Percentiles rank a stretch among this genome's conserved stretches.
Conservation (phyloP, 2,329 filamentous ascomycete species). For the Teratosphaeria zuluensis region DNA sequence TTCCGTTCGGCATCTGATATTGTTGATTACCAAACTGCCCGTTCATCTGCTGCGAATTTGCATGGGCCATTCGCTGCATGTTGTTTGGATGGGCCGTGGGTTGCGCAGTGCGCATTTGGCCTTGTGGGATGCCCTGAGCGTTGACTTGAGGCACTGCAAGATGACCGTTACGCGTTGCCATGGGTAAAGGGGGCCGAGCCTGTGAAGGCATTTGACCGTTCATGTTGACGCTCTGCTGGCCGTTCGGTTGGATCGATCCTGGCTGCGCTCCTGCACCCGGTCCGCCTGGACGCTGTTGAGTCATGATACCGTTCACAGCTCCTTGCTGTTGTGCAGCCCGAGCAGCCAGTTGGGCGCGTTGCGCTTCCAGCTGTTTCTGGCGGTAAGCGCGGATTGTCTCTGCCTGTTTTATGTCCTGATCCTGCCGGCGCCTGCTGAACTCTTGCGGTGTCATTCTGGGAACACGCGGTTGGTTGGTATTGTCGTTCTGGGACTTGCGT, state of each 20-base stretch:
- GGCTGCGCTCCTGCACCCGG: constrained; percentile 14
- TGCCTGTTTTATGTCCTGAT: constrained; percentile 63
- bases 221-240: constrained; percentile 26
- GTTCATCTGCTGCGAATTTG: constrained; percentile 14
- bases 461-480: constrained; percentile 10
- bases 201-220: constrained; percentile 31
- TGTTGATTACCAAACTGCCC: constrained; percentile 20
- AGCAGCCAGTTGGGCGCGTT: constrained; percentile 28
- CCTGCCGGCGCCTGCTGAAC: constrained; percentile 80
- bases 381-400: constrained; percentile 51
- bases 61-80: constrained; percentile 17
- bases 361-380: constrained; percentile 49
- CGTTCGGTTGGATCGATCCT: constrained; percentile 18
- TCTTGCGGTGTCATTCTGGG: constrained; percentile 72
- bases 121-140: constrained; percentile 54
- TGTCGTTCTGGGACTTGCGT: constrained; percentile 55
- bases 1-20: constrained; percentile 20
- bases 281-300: constrained; percentile 18
- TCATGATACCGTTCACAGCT: constrained; percentile 22
- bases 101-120: constrained; percentile 34
- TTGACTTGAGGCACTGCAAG: constrained; percentile 42
- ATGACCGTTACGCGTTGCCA: constrained; percentile 40
- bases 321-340: constrained; percentile 25
- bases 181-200: constrained; percentile 31
- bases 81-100: constrained; percentile 6